Evolutionary conservation across 305 asterid species (phyloP).

Genomic region (Fraxinus angustifolia): DNA sequence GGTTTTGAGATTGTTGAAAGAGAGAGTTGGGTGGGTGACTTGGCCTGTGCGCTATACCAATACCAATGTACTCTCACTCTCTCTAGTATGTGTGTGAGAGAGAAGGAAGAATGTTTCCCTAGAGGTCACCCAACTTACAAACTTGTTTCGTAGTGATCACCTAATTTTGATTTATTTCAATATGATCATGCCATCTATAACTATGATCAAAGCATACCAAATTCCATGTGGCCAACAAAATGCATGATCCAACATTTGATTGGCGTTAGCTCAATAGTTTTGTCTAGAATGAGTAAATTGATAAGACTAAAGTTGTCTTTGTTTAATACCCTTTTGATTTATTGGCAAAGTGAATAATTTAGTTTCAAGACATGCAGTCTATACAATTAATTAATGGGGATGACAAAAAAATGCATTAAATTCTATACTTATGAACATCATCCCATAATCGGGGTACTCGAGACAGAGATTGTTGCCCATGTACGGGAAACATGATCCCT

Average conservation of each 20-base stretch:
- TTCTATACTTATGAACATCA: background rate
- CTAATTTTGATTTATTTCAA: background rate
- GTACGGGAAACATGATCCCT: background rate
- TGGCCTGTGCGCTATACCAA: conserved; percentile 32
- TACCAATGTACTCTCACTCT: conserved; percentile 30
- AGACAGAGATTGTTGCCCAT: background rate
- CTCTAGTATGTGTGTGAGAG: background rate
- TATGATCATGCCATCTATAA: background rate
- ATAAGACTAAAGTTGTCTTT: background rate
- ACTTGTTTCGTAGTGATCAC: background rate
- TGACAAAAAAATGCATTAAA: background rate
- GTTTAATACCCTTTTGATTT: background rate
- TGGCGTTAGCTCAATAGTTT: background rate
- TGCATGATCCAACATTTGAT: background rate
- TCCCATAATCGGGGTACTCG: background rate
- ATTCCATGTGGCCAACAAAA: background rate
- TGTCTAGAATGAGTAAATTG: background rate
- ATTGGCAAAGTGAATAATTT: background rate
- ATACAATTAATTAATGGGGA: background rate
- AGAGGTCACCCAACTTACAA: background rate
- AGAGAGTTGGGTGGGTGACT: conserved; percentile 30
- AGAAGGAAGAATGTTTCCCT: background rate
- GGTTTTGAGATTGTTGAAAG: conserved; percentile 45
- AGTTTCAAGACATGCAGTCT: background rate
- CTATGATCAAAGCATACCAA: background rate